Evolutionary conservation across 2,329 filamentous ascomycete genomes (phyloP).

Genomic region (Verticillium nonalfalfae): DNA sequence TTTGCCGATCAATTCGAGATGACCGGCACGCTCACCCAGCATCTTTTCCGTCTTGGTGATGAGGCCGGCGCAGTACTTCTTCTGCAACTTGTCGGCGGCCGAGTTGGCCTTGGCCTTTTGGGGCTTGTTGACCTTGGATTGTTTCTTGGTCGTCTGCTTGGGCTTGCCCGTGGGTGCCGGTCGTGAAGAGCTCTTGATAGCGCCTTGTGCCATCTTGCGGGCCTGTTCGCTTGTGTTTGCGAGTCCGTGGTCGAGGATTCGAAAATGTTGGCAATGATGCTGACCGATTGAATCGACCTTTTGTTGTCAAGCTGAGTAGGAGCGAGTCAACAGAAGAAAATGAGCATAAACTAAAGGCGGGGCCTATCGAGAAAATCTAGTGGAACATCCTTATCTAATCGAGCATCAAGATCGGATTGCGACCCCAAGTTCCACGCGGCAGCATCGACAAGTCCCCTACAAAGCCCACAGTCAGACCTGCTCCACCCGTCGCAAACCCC

Average conservation of each 20-base stretch:
- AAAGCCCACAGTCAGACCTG: not conserved
- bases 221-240: not conserved
- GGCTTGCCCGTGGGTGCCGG: slow-evolving; percentile 30
- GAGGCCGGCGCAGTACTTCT: slow-evolving; percentile 49
- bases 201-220: slow-evolving; percentile 46
- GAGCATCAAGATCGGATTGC: not conserved
- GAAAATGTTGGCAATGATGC: slow-evolving; percentile 5
- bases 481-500: not conserved
- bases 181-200: slow-evolving; percentile 39
- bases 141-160: slow-evolving; percentile 22
- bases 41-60: slow-evolving; percentile 49
- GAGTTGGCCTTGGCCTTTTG: slow-evolving; percentile 35
- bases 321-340: not conserved
- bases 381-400: not conserved
- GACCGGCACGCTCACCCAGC: slow-evolving; percentile 52
- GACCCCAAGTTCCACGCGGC: no score
- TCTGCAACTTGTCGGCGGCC: slow-evolving; percentile 44
- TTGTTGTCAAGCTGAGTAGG: not conserved
- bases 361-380: not conserved
- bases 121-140: slow-evolving; percentile 41
- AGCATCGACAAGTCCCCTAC: no score
- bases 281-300: not conserved
- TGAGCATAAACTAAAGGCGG: not conserved
- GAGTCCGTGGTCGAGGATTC: no score
- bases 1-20: slow-evolving; percentile 53